These are phyloP conservation scores for Fusarium sp. DNA, from an alignment of 2,329 filamentous ascomycete genomes.

Conservation along the genomic window DNA sequence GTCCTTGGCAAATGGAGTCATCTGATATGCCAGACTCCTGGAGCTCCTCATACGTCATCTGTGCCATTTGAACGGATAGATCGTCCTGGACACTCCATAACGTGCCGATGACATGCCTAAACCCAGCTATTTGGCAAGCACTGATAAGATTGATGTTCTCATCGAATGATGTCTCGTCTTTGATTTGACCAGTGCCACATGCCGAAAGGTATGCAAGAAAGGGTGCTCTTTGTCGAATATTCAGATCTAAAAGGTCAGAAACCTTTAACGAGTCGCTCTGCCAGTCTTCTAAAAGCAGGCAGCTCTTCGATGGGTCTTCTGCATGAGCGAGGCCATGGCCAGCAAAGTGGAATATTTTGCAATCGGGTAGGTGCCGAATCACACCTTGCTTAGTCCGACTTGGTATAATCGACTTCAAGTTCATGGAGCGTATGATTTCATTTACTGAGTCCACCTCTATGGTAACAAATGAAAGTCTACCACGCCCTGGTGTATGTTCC, in stretches of 20 bases:
- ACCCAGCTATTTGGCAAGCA: background rate
- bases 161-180: background rate
- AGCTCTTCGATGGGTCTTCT: background rate
- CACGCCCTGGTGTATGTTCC: background rate
- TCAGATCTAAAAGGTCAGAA: background rate
- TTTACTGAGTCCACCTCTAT: background rate
- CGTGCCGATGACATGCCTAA: background rate
- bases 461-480: background rate
- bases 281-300: background rate
- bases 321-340: background rate
- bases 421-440: accelerated
- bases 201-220: constrained; percentile 14
- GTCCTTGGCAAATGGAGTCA: background rate
- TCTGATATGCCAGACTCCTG: accelerated
- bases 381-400: background rate
- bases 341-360: constrained; percentile 12
- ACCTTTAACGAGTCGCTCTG: background rate
- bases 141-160: constrained; percentile 5
- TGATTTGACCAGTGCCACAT: constrained; percentile 1
- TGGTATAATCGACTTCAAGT: background rate
- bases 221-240: background rate
- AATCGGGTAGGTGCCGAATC: background rate
- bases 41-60: background rate
- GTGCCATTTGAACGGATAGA: background rate
- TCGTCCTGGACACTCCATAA: constrained; percentile 1